A percentile compares a stretch with the other conserved stretches of the same genome.
phyloP scores from a whole-genome alignment of 31 red algal genomes.

The Asparagopsis taxiformis region DNA sequence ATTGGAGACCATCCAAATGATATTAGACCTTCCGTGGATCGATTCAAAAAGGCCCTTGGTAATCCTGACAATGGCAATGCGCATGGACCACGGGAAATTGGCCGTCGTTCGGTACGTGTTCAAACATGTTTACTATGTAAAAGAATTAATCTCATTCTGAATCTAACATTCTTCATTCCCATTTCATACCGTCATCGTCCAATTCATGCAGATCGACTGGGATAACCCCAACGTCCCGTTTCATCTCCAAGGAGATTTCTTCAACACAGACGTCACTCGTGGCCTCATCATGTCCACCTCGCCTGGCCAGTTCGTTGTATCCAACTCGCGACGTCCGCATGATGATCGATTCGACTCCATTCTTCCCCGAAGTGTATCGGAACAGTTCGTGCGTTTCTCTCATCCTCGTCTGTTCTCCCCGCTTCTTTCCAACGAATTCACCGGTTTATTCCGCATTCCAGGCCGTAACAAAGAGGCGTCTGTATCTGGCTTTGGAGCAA shows the following conservation, averaged over 20 bases:
- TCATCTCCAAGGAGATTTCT: conserved; percentile 64
- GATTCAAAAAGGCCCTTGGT: too few relatives aligned
- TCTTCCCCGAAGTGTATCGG: conserved; percentile 1
- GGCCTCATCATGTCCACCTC: conserved; percentile 18
- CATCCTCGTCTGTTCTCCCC: conserved; percentile 38
- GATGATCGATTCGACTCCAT: conserved; percentile 46
- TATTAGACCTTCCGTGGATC: too few relatives aligned
- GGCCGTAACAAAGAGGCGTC: conserved; percentile 6
- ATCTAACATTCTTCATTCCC: too few relatives aligned
- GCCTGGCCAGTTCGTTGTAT: conserved; percentile 36
- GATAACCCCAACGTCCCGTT: conserved; percentile 66
- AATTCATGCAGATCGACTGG: too few relatives aligned
- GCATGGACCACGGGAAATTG: too few relatives aligned
- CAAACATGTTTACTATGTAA: too few relatives aligned
- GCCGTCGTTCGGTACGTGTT: too few relatives aligned
- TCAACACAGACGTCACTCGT: conserved; percentile 46
- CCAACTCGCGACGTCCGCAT: conserved; percentile 5
- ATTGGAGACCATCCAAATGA: too few relatives aligned
- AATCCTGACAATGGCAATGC: too few relatives aligned
- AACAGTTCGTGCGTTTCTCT: conserved; percentile 31
- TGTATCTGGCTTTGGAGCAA: conserved; percentile 38
- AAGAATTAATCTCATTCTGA: too few relatives aligned
- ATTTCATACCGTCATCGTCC: too few relatives aligned
- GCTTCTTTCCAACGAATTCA: conserved; percentile 13
- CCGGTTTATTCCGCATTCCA: conserved; percentile 22